phyloP scores from a whole-genome alignment of 2,329 filamentous ascomycete species.

The Calonectria crousiana region DNA sequence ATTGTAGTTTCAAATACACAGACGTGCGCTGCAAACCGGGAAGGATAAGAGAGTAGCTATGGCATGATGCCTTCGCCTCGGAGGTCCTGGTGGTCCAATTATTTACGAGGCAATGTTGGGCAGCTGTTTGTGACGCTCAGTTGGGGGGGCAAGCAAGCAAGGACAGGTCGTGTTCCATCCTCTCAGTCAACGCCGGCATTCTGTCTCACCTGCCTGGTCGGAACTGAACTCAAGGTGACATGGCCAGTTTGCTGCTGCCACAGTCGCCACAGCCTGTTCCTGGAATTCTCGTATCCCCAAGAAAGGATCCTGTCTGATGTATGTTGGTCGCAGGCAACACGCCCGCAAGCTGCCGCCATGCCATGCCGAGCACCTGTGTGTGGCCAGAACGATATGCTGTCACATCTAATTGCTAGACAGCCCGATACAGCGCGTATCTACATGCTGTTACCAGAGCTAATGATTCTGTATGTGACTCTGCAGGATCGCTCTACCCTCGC shows the following conservation, averaged over 20 bases:
- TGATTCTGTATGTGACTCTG: neutral
- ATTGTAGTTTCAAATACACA: constrained; percentile 15
- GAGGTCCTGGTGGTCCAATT: neutral
- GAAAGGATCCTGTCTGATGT: neutral
- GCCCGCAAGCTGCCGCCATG: constrained; percentile 4
- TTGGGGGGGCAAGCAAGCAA: constrained; percentile 1
- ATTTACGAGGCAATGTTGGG: constrained; percentile 3
- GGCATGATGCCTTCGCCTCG: neutral
- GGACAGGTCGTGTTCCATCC: constrained; percentile 10
- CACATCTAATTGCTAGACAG: neutral
- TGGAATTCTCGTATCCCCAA: neutral
- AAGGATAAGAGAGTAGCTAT: neutral
- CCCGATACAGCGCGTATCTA: constrained; percentile 11
- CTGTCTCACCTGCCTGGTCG: constrained; percentile 22
- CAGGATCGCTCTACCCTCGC: constrained; percentile 2
- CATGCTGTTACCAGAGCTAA: neutral
- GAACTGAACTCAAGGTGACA: constrained; percentile 4
- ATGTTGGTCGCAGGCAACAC: constrained; percentile 4
- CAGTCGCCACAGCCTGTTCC: constrained; percentile 4
- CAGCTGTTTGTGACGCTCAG: neutral
- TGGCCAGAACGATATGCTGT: constrained; percentile 3
- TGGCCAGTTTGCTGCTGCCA: neutral
- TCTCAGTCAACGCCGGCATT: constrained; percentile 15
- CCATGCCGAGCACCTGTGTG: neutral
- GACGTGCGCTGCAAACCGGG: neutral